Evolutionary conservation across 805 yeast species (phyloP), one percentile per base, ranked within the genome.

Genomic region (Lachancea cidri): DNA sequence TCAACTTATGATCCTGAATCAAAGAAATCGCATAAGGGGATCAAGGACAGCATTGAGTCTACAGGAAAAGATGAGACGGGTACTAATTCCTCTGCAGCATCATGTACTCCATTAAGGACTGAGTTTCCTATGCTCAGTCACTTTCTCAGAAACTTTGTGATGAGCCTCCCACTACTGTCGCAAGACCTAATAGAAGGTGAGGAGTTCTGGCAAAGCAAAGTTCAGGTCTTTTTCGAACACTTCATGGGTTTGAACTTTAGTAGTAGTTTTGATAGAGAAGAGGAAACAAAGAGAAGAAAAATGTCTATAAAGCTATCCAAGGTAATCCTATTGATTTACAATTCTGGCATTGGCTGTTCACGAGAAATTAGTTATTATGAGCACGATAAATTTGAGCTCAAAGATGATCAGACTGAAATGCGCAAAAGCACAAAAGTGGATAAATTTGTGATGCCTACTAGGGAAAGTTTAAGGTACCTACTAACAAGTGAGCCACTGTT

Each of bases 221-320:
- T 88, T 0, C 96, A 89, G 62, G 80, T 81, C 18, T 86, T 89
- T 54, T 76, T 83, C 54, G 95, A 88, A 56, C 75, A 81, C 41
- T 81, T 93, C 65, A 82, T 85, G 60, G 65, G 72, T 16, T 78
- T 86, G 58, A 76, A 78, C 33, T 77, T 91, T 37, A 79, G 88
- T 47, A 75, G 79, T 43, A 74, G 89, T 18, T 76, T 76, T 32
- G 96, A 86, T 50, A 68, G 96, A 24, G 82, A 79, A 13, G 86
- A 83, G 46, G 66, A 76, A n/a, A 77, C 87, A 2, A 82, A 93
- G 54, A 70, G 87, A 22, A 74, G 76, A 52, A 76, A 83, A 48
- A 62, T 81, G 35, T 79, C 79, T 17, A 63, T 66, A 43, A 83
- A 83, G 51, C 43, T 86, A n/a, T 70, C 77, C 35, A 74, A 81